A percentile compares a stretch with the other conserved stretches of the same genome.
phyloP scores from a whole-genome alignment of 176 grass and related monocot species.

The Triticum dicoccoides region DNA sequence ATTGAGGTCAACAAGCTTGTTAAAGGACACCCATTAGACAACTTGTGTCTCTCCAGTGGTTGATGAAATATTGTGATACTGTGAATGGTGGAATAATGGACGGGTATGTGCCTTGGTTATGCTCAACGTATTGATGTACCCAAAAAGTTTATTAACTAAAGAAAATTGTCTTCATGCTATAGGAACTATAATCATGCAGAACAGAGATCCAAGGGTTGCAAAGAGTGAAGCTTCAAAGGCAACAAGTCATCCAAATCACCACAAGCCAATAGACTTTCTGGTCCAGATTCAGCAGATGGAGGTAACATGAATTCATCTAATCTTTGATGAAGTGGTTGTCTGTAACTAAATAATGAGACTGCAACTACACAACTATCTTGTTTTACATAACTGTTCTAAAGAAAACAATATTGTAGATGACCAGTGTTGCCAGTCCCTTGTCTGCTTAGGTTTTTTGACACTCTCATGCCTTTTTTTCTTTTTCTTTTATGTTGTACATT shows the following conservation, averaged over 20 bases:
- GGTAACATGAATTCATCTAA: no score
- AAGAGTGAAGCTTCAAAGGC: constrained; percentile 33
- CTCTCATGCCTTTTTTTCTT: no score
- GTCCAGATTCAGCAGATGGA: constrained; percentile 31
- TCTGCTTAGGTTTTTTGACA: no score
- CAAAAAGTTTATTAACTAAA: no score
- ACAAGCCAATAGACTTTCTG: constrained; percentile 54
- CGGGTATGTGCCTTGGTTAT: constrained; percentile 40
- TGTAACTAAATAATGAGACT: no score
- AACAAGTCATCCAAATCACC: constrained; percentile 66
- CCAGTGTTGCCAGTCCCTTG: no score
- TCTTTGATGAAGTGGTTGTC: constrained; percentile 13
- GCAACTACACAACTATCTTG: no score
- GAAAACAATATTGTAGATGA: no score
- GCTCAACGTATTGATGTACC: background rate
- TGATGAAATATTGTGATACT: constrained; percentile 56
- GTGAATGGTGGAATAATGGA: constrained; percentile 83
- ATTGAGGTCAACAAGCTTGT: constrained; percentile 92
- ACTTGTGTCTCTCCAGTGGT: constrained; percentile 84
- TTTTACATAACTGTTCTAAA: no score
- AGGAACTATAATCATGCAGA: constrained; percentile 86
- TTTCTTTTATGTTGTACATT: background rate
- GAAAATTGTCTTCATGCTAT: constrained; percentile 1
- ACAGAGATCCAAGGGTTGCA: constrained; percentile 69
- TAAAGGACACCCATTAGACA: constrained; percentile 84